Evolutionary conservation across 345 rosid species (phyloP).

Genomic region (Combretum micranthum): DNA sequence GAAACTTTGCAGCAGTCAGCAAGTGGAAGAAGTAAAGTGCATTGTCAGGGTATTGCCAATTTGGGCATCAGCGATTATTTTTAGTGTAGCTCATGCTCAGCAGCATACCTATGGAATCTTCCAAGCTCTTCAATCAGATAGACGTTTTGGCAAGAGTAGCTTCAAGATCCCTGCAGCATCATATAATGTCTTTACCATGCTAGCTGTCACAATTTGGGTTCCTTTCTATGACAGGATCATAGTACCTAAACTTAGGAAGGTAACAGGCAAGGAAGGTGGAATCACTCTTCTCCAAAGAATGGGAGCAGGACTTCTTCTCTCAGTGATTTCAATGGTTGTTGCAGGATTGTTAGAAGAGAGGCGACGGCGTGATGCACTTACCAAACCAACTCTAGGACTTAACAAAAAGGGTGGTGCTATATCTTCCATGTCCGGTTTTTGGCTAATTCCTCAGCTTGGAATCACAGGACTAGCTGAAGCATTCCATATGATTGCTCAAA

Average conservation of each 20-base stretch:
- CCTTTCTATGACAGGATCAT: conserved; percentile 22
- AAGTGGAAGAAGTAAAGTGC: conserved; percentile 47
- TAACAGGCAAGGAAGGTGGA: conserved; percentile 23
- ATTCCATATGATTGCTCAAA: conserved; percentile 18
- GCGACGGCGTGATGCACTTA: conserved; percentile 34
- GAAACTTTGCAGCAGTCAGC: conserved; percentile 40
- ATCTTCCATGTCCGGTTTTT: conserved; percentile 44
- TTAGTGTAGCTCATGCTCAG: conserved; percentile 2
- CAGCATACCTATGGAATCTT: conserved; percentile 15
- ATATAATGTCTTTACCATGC: conserved; percentile 10
- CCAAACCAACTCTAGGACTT: conserved; percentile 37
- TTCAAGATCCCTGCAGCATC: conserved; percentile 24
- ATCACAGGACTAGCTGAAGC: conserved; percentile 48
- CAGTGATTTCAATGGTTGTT: conserved; percentile 28
- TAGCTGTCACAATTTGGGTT: conserved; percentile 22
- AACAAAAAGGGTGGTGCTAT: conserved; percentile 33
- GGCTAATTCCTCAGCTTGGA: conserved; percentile 46
- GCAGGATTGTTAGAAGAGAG: conserved; percentile 38
- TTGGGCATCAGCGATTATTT: conserved; percentile 6
- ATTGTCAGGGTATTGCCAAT: conserved; percentile 15
- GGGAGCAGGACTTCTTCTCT: conserved; percentile 38
- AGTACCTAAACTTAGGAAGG: conserved; percentile 16
- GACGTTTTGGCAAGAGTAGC: not conserved
- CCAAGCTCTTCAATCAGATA: conserved; percentile 18
- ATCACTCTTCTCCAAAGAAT: conserved; percentile 28